A percentile compares a stretch with the other conserved stretches of the same genome.
These are phyloP conservation scores for Plasmodium gaboni DNA, from an alignment of 169 alveolate genomes.

Conservation along the genomic window DNA sequence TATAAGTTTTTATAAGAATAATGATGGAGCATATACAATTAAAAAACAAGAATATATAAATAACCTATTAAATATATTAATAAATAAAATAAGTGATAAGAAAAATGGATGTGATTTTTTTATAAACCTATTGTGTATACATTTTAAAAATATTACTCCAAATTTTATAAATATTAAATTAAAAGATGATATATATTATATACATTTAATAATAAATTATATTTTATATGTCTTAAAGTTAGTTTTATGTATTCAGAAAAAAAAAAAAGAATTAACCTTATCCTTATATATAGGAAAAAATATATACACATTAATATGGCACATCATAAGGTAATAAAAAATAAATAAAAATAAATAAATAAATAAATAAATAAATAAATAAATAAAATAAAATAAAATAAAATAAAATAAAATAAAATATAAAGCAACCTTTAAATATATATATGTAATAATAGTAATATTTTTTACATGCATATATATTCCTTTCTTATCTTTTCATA, in stretches of 20 bases:
- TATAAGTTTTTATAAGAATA: constrained; percentile 19
- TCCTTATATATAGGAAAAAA: no score
- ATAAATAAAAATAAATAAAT: no score
- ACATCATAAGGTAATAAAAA: no score
- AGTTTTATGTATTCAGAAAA: constrained; percentile 13
- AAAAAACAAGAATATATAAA: constrained; percentile 24
- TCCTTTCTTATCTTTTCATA: no score
- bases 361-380: no score
- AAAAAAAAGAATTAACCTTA: not conserved
- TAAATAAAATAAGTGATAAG: constrained; percentile 31
- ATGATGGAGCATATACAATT: not conserved
- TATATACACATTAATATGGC: no score
- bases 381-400: no score
- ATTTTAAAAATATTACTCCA: constrained; percentile 24
- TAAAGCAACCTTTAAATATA: no score
- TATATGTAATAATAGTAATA: no score
- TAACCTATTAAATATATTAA: constrained; percentile 23
- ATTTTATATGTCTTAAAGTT: constrained; percentile 22
- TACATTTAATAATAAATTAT: constrained; percentile 9
- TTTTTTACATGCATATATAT: no score
- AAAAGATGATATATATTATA: constrained; percentile 21
- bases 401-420: no score
- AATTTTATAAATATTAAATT: constrained; percentile 24
- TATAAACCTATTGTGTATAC: not conserved
- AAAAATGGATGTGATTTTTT: constrained; percentile 7